These are phyloP conservation scores for Trametes gibbosa DNA, from an alignment of 768 basidiomycete genomes.

Conservation along the genomic window DNA sequence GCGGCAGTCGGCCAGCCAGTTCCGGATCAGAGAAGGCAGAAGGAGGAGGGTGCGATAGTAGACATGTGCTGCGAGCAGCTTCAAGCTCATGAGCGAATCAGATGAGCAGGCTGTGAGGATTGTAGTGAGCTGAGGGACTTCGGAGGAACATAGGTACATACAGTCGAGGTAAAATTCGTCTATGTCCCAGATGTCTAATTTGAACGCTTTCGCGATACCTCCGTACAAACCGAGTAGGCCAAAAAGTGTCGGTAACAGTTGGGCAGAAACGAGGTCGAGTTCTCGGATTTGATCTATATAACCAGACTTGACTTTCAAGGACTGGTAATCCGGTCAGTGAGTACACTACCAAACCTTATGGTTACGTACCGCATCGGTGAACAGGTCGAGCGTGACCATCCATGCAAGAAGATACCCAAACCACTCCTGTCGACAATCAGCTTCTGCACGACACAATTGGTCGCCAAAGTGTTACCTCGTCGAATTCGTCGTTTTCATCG, in stretches of 20 bases:
- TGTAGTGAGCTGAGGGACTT: background rate
- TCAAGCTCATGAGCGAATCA: conserved; percentile 48
- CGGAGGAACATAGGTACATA: conserved; percentile 34
- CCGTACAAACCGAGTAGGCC: conserved; percentile 64
- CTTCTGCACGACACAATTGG: background rate
- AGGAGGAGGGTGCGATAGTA: conserved; percentile 85
- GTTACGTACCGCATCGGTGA: conserved; percentile 72
- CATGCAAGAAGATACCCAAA: conserved; percentile 79
- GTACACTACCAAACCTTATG: background rate
- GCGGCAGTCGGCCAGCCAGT: conserved; percentile 84
- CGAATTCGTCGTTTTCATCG: conserved; percentile 38
- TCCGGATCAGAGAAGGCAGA: conserved; percentile 81
- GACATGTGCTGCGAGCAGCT: conserved; percentile 78
- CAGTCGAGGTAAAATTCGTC: conserved; percentile 79
- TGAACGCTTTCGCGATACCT: conserved; percentile 64
- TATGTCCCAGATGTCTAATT: conserved; percentile 81
- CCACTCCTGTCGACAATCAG: conserved; percentile 32
- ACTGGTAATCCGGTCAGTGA: conserved; percentile 43
- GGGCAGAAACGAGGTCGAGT: conserved; percentile 55
- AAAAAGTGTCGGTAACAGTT: conserved; percentile 74
- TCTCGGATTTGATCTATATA: conserved; percentile 87
- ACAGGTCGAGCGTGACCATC: conserved; percentile 88
- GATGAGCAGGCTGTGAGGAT: conserved; percentile 54
- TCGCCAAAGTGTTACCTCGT: conserved; percentile 31
- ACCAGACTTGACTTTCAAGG: conserved; percentile 77